Evolutionary conservation across 768 basidiomycete species (phyloP).

Genomic region (Cystofilobasidium capitatum): DNA sequence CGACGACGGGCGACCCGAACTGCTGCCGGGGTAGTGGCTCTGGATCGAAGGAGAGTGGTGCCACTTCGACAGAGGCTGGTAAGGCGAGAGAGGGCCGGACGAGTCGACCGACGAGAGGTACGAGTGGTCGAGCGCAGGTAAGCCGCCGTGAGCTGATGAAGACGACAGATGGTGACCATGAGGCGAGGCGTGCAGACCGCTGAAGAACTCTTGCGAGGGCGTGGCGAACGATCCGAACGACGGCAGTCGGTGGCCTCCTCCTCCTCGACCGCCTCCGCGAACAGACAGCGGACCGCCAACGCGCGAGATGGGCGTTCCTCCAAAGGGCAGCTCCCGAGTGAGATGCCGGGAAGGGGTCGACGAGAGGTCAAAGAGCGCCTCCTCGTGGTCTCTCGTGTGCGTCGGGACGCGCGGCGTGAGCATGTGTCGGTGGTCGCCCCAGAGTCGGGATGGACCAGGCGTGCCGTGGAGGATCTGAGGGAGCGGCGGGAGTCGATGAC

Average conservation of each 20-base stretch:
- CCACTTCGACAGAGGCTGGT: slow-evolving; percentile 4
- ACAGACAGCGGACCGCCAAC: neutral
- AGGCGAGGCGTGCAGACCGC: slow-evolving; percentile 18
- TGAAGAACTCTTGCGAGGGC: slow-evolving; percentile 18
- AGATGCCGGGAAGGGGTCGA: slow-evolving; percentile 21
- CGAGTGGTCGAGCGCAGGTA: slow-evolving; percentile 1
- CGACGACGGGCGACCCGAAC: neutral
- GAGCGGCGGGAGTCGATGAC: neutral
- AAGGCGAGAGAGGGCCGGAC: slow-evolving; percentile 21
- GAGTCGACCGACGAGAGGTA: slow-evolving; percentile 18
- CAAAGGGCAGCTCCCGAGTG: slow-evolving; percentile 13
- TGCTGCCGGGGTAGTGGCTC: neutral
- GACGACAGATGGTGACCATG: slow-evolving; percentile 5
- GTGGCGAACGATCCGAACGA: slow-evolving; percentile 17
- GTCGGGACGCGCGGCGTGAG: neutral
- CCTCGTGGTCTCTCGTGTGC: slow-evolving; percentile 4
- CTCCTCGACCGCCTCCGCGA: neutral
- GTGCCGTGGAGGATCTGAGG: neutral
- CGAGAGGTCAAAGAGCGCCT: slow-evolving; percentile 14
- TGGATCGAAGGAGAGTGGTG: slow-evolving; percentile 17
- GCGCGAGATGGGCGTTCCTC: slow-evolving; percentile 17
- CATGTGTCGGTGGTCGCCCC: neutral
- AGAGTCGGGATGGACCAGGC: slow-evolving; percentile 13
- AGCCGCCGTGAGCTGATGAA: neutral
- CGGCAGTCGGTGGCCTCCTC: neutral